A percentile compares a stretch with the other conserved stretches of the same genome.
Evolutionary conservation across 352 stramenopile species (phyloP).

Genomic region (Elongisporangium undulatum): DNA sequence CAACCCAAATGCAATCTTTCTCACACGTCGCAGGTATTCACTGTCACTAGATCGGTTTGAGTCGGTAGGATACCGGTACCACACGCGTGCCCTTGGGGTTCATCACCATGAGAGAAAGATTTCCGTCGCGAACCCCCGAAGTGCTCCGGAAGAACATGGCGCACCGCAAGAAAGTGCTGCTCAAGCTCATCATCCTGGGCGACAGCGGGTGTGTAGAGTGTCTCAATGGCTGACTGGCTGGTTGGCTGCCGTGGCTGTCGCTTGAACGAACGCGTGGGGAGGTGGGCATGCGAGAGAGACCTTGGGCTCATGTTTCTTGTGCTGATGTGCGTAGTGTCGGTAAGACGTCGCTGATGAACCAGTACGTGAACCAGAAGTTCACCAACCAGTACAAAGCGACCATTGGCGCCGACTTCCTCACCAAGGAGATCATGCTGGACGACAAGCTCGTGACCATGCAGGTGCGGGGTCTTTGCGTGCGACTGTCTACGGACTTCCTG

Average conservation of each 20-base stretch:
- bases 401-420: constrained; percentile 98
- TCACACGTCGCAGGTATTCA: neutral
- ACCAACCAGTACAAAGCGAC: constrained; percentile 99
- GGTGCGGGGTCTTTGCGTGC: constrained; percentile 16
- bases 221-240: too few species aligned
- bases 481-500: neutral
- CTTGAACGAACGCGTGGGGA: neutral
- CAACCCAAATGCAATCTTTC: neutral
- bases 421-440: constrained; percentile 95
- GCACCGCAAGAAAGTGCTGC: constrained; percentile 94
- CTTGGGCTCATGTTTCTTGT: neutral
- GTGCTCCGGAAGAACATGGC: constrained; percentile 33
- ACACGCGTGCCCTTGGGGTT: neutral
- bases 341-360: constrained; percentile 99
- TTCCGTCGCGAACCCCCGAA: neutral
- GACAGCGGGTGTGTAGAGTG: constrained; percentile 90
- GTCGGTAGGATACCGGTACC: neutral
- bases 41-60: neutral
- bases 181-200: constrained; percentile 98
- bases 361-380: constrained; percentile 99
- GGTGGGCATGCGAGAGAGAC: neutral
- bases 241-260: neutral
- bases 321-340: constrained; percentile 80
- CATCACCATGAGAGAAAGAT: neutral
- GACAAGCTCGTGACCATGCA: constrained; percentile 96